phyloP scores from a whole-genome alignment of 495 filamentous ascomycete species.

The Hypoxylon cercidicola region DNA sequence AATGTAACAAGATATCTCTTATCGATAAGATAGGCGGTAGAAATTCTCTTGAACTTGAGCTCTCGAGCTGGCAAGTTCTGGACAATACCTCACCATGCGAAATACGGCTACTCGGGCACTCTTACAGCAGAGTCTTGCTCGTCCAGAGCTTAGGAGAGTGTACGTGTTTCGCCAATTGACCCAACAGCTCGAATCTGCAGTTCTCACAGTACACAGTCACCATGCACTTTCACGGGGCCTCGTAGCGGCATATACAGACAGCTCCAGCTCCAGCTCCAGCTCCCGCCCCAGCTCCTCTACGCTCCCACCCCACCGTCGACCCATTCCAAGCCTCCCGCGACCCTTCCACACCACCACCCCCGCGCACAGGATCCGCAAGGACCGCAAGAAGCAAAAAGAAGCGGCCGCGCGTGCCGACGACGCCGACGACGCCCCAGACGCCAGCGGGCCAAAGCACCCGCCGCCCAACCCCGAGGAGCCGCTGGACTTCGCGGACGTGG shows the following conservation, averaged over 20 bases:
- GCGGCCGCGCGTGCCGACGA: background rate
- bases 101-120: constrained; percentile 27
- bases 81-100: constrained; percentile 7
- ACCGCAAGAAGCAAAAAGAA: background rate
- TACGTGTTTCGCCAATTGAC: constrained; percentile 38
- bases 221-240: constrained; percentile 19
- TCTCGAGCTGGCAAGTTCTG: no score
- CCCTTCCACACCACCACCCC: constrained; percentile 25
- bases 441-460: constrained; percentile 40
- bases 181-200: constrained; percentile 6
- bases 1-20: no score
- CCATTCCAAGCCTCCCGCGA: background rate
- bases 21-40: background rate
- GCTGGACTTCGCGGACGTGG: constrained; percentile 73
- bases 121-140: constrained; percentile 25
- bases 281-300: background rate
- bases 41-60: background rate
- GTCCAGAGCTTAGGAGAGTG: constrained; percentile 22
- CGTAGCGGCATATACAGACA: background rate
- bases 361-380: background rate
- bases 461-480: constrained; percentile 62
- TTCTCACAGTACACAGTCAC: constrained; percentile 15
- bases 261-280: no score
- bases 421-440: constrained; percentile 24
- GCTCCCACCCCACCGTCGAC: background rate